Conservation (phyloP, 345 rosid genomes). For the Citrus unshiu region DNA sequence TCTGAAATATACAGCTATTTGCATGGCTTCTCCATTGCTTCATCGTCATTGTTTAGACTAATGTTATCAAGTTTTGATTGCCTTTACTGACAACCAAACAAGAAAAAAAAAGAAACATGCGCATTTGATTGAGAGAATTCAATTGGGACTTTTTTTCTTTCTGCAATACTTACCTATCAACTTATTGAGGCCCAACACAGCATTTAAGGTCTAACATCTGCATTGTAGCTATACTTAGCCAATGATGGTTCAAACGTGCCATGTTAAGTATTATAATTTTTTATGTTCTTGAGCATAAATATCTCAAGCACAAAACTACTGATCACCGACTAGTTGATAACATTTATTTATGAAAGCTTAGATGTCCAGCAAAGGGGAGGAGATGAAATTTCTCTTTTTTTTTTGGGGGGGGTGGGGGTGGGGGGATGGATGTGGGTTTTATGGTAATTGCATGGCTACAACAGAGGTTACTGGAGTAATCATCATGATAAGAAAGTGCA, state of each 20-base stretch:
- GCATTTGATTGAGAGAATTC: not conserved
- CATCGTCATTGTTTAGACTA: not conserved
- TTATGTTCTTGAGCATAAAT: not conserved
- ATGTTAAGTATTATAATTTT: not conserved
- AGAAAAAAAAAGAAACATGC: not conserved
- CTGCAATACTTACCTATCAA: not conserved
- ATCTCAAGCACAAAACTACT: not conserved
- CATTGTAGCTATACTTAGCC: not conserved
- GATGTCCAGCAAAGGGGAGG: not conserved
- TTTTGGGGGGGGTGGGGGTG: too few relatives aligned
- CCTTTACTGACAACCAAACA: not conserved
- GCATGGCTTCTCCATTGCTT: too few relatives aligned
- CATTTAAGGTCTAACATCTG: not conserved
- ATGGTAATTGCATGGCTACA: not conserved
- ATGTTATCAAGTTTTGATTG: not conserved
- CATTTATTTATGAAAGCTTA: not conserved
- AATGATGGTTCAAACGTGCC: not conserved
- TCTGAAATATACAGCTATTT: not conserved
- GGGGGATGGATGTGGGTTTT: too few relatives aligned
- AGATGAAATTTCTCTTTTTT: too few relatives aligned
- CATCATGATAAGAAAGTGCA: not conserved
- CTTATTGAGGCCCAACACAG: not conserved
- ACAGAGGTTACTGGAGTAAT: not conserved
- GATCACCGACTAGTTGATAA: not conserved
- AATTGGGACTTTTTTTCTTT: not conserved